phyloP scores from a whole-genome alignment of 139 green algal genomes.

The Tetradesmus lagerheimii region DNA sequence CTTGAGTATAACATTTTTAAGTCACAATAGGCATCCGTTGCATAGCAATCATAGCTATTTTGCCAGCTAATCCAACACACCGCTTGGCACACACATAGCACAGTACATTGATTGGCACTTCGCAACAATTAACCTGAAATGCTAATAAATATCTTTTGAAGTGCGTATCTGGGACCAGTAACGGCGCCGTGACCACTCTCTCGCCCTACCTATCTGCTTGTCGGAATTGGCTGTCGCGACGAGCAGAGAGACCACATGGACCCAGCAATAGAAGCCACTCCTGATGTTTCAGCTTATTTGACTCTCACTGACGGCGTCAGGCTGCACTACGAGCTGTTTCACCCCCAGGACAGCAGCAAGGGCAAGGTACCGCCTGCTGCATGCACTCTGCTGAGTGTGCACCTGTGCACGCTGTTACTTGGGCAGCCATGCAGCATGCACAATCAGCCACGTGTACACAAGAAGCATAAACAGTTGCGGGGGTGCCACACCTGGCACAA shows the following conservation, averaged over 20 bases:
- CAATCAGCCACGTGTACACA: neutral
- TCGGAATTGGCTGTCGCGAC: neutral
- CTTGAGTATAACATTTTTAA: neutral
- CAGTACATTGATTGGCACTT: neutral
- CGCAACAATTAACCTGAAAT: neutral
- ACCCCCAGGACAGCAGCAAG: neutral
- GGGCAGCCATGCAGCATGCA: neutral
- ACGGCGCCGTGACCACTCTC: neutral
- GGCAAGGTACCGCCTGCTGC: neutral
- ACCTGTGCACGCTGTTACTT: neutral
- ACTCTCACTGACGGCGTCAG: neutral
- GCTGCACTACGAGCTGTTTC: constrained; percentile 34
- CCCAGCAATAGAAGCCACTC: neutral
- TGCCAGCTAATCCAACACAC: neutral
- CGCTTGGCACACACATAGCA: neutral
- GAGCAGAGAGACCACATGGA: constrained; percentile 1
- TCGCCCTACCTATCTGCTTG: neutral
- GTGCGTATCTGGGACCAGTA: neutral
- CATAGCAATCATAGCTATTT: neutral
- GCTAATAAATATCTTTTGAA: neutral
- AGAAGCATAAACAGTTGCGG: neutral
- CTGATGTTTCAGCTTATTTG: neutral
- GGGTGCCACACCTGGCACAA: neutral
- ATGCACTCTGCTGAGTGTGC: neutral
- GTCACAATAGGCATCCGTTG: neutral